Base-by-base conservation (phyloP, 1,139 yeast species). In the Hanseniaspora uvarum region DNA sequence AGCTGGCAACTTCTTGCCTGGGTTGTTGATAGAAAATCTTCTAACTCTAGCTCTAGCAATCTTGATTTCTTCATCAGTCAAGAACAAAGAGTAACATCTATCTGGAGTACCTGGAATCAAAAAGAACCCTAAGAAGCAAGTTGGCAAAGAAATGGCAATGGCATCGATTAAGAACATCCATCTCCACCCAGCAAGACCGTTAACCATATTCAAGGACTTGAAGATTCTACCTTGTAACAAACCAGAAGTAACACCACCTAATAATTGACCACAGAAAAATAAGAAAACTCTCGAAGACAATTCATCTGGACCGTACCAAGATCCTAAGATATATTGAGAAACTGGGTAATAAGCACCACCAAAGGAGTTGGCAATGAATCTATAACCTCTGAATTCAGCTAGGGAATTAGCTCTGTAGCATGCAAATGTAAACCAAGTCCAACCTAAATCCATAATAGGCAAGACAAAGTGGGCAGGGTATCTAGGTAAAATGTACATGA, bases 161-260 rank as follows among this genome's bases (percentile, higher is more conserved):
- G 87, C 86, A 65, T 83, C 87, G 55, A 85, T 74, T 52, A 85
- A 76, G 62, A 81, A 84, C 65, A 83, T 77, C 92, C 92, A 84
- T 66, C 81, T 77, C 94, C 94, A 84, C 31, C 87, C 81, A 7
- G 75, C 74, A 41, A 77, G 65, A 2, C 87, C 87, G 46, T 68
- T 69, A 7, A 66, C 68, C 45, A 81, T 82, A 55, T 75, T 72
- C 60, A 83, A 65, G 43, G 70, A 63, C 57, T 73, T 67, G 59
- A 69, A 76, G 52, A 79, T 77, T 24, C 82, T 73, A 23, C 80
- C 78, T 30, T 81, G 78, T 49, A 80, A 67, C 51, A 80, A 67
- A 46, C 83, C 82, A 10, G 81, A 75, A 3, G 83, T 79, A 57
- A 80, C 73, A 54, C 75, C 70, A 14, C 82, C 82, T 39, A 71